Percentiles rank a stretch among this genome's conserved stretches.
These are phyloP conservation scores for Nidularia sp. DNA, from an alignment of 768 basidiomycete species.

Conservation along the genomic window DNA sequence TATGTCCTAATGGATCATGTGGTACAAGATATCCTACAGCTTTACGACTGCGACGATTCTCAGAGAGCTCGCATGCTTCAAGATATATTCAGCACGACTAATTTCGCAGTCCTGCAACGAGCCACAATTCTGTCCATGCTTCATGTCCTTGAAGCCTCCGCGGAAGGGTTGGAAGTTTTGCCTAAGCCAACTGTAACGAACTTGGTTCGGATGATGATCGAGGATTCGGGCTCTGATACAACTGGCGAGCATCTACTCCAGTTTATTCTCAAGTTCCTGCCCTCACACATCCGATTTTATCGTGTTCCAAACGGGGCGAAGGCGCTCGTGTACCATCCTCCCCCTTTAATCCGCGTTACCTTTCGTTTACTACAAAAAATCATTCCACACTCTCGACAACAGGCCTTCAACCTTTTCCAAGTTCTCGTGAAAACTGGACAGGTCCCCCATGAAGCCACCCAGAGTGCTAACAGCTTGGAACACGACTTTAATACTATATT, in stretches of 20 bases:
- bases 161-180: too few species aligned
- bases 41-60: constrained; percentile 3
- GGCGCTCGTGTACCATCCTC: constrained; percentile 24
- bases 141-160: too few species aligned
- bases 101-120: too few species aligned
- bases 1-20: constrained; percentile 11
- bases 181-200: too few species aligned
- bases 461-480: constrained; percentile 26
- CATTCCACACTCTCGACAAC: constrained; percentile 24
- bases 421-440: constrained; percentile 37
- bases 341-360: constrained; percentile 28
- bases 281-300: not conserved
- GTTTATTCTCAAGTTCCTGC: not conserved
- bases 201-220: too few species aligned
- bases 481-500: constrained; percentile 45
- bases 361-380: constrained; percentile 43
- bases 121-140: too few species aligned
- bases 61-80: too few species aligned
- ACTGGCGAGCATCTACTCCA: not conserved
- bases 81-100: too few species aligned
- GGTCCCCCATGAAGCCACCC: constrained; percentile 45
- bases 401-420: constrained; percentile 45
- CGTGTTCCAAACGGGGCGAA: not conserved
- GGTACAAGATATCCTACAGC: constrained; percentile 17
- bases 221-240: too few species aligned